A percentile compares a stretch with the other conserved stretches of the same genome.
Conservation (phyloP, 2,329 filamentous ascomycete species). For the Diplodia intermedia region DNA sequence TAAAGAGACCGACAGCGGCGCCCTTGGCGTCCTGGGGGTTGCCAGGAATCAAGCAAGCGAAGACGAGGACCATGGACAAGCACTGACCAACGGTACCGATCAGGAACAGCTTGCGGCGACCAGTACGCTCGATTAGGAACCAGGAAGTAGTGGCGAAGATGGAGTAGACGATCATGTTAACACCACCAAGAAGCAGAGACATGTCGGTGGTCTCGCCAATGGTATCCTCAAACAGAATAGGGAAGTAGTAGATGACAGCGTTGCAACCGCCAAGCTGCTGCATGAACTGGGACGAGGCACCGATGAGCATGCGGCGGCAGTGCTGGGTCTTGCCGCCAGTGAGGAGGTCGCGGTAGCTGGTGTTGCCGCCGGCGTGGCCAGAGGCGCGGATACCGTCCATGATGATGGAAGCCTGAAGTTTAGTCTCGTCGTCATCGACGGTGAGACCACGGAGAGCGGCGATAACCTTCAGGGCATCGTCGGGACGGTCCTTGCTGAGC, state of each 20-base stretch:
- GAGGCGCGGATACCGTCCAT: constrained; percentile 61
- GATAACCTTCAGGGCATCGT: constrained; percentile 58
- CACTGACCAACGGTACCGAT: constrained; percentile 58
- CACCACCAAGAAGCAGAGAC: constrained; percentile 53
- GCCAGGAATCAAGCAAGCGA: constrained; percentile 51
- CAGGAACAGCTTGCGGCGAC: constrained; percentile 52
- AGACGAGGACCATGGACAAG: constrained; percentile 59
- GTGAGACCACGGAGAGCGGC: constrained; percentile 57
- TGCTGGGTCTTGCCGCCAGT: constrained; percentile 70
- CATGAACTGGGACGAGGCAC: constrained; percentile 64
- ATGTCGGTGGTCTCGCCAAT: constrained; percentile 57
- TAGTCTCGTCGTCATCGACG: constrained; percentile 63
- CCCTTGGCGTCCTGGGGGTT: constrained; percentile 51
- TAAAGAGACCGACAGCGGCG: constrained; percentile 68
- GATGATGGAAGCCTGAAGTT: constrained; percentile 69
- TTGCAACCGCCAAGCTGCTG: constrained; percentile 66
- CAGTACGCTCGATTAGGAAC: constrained; percentile 70
- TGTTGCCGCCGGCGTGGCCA: constrained; percentile 50
- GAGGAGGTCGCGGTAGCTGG: constrained; percentile 61
- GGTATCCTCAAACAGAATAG: constrained; percentile 54
- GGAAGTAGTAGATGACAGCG: constrained; percentile 55
- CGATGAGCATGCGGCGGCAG: constrained; percentile 68
- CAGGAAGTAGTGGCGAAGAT: constrained; percentile 66
- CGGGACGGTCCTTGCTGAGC: constrained; percentile 59
- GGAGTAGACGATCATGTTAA: constrained; percentile 64